Evolutionary conservation across 108 stramenopile species (phyloP).

Genomic region (Aureococcus anophagefferens): DNA sequence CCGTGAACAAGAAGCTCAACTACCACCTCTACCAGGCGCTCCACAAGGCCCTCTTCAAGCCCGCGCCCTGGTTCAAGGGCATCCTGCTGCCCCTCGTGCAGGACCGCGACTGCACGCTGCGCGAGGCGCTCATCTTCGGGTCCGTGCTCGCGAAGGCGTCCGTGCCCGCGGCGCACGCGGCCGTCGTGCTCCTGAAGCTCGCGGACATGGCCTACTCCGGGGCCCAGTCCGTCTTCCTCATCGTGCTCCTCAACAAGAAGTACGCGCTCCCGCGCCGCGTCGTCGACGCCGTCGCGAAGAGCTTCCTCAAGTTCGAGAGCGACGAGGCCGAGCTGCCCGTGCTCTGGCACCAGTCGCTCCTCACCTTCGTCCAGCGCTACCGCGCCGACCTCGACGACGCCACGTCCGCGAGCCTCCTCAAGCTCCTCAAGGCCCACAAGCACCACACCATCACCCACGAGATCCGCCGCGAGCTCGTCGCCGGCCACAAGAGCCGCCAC

Average conservation of each 20-base stretch:
- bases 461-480: conserved; percentile 87
- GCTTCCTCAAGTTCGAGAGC: background rate
- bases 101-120: conserved; percentile 75
- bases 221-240: conserved; percentile 77
- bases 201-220: conserved; percentile 85
- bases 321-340: conserved; percentile 55
- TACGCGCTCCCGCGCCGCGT: conserved; percentile 91
- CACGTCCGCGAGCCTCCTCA: conserved; percentile 59
- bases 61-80: conserved; percentile 96
- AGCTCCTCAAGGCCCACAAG: conserved; percentile 73
- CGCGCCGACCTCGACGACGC: conserved; percentile 70
- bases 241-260: conserved; percentile 89
- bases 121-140: conserved; percentile 90
- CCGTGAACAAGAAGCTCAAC: conserved; percentile 79
- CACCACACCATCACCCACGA: conserved; percentile 92
- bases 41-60: conserved; percentile 92
- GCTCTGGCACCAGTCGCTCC: conserved; percentile 91
- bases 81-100: conserved; percentile 87
- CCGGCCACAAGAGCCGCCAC: too few species aligned
- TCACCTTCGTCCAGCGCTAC: conserved; percentile 88
- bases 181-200: conserved; percentile 92
- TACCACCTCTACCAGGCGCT: conserved; percentile 93
- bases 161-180: conserved; percentile 90
- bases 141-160: conserved; percentile 81
- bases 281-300: conserved; percentile 42